These are phyloP conservation scores for Stephanodiscus triporus DNA, from an alignment of 108 stramenopile species.

Conservation along the genomic window DNA sequence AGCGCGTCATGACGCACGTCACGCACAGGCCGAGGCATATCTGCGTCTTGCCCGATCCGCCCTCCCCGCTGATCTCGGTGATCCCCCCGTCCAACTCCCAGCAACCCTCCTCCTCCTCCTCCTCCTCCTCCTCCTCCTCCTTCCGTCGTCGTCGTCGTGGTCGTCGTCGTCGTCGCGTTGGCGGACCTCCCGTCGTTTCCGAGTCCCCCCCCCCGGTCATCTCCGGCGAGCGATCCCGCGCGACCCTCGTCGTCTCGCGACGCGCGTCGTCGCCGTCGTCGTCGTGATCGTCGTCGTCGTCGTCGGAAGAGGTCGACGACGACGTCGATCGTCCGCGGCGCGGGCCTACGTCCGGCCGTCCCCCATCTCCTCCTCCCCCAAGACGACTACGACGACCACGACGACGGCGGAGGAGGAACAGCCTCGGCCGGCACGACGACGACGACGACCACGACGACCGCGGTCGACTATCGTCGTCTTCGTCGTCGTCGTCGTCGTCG, in stretches of 20 bases:
- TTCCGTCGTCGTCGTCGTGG: too few relatives aligned
- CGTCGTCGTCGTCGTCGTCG: not conserved
- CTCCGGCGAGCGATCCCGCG: too few relatives aligned
- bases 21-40: slow-evolving; percentile 59
- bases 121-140: slow-evolving; percentile 7
- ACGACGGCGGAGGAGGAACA: slow-evolving; percentile 19
- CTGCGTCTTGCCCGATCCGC: slow-evolving; percentile 80
- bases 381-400: not conserved
- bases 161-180: slow-evolving; percentile 3
- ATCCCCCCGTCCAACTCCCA: slow-evolving; percentile 49
- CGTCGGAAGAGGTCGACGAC: too few relatives aligned
- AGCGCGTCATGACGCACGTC: slow-evolving; percentile 35
- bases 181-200: not conserved
- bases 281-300: too few relatives aligned
- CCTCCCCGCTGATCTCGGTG: slow-evolving; percentile 71
- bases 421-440: not conserved
- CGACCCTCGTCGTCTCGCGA: too few relatives aligned
- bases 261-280: too few relatives aligned
- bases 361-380: not conserved
- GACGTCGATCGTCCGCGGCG: too few relatives aligned
- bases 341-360: too few relatives aligned
- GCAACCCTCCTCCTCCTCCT: slow-evolving; percentile 14
- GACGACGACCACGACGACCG: not conserved
- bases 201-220: not conserved
- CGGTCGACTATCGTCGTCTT: not conserved